Base-by-base conservation (phyloP, 1,284 basidiomycete species). In the Schizophyllum amplum region DNA sequence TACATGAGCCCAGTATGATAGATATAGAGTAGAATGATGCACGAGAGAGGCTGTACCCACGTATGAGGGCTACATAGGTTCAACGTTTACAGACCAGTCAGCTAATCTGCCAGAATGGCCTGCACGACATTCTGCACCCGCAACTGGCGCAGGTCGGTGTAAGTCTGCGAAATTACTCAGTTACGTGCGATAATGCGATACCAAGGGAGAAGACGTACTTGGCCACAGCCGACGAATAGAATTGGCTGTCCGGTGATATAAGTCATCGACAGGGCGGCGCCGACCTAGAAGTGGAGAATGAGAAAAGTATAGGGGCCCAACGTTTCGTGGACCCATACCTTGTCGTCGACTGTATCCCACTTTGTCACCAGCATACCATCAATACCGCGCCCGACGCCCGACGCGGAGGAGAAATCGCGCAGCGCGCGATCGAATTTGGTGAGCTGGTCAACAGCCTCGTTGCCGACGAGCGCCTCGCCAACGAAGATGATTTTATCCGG, bases 401-500 rank as follows among this genome's bases (percentile, higher is more conserved):
- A 81, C 2, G 82, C 81, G 23, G 86, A 82, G 7, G 89, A 91
- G 67, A 96, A 97, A 68, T 98, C 93, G 49, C 87, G 84, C 58
- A 98, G 71, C 1, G 94, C 86, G 27, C 93, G 86, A 66, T 98
- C 94, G 68, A 98, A 98, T 71, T 97, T 97, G 57, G 86, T 88
- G 52, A 97, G 73, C 66, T 98, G 94, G 73, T 98, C 94, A 46
- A 97, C 93, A 1, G 95, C 95, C 72, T 98, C 94, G 68, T 98
- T 98, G 17, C 94, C 94, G 9, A 98, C 95, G 46, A 97, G 78
- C 0, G 94, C 94, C 71, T 98, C 95, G 56, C 94, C 95, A 52
- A 98, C 95, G 65, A 98, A 98, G 52, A 97, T 80, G 65, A 98
- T 92, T 73, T 95, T 98, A 77, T 98, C 94, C 0, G 94, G 94